Evolutionary conservation across 805 yeast genomes (phyloP), one percentile per base, ranked within the genome.

Genomic region (Metschnikowia baotianmanensis): DNA sequence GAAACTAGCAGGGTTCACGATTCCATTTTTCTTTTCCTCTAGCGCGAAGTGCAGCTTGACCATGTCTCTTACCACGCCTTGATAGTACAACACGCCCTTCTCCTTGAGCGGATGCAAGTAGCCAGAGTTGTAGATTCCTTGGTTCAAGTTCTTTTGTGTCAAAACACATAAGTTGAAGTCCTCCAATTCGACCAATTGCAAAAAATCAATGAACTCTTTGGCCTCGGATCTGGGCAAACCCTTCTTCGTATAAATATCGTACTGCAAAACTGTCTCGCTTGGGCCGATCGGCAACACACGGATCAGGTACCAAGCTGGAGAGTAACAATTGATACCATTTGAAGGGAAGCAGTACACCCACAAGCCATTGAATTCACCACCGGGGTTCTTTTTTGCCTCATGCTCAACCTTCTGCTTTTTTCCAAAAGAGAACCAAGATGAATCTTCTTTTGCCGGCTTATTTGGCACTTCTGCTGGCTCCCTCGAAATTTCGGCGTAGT

Each of bases 271-370:
- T 9, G 84, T 78, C 55, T 71, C 77, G 24, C 68, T 66, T 16
- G 82, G 76, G 25, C 72, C 54, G 15, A 75, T 58, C 23, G 84
- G 84, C 44, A 78, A 62, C 4, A 78, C 83, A 51, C 83, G 65
- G 48, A 78, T 78, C 7, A 80, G 71, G 58, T 78, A 78, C 80
- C 82, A 78, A 8, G 83, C 83, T 51, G 83, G 83, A 0, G 83
- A 77, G 54, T 78, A 78, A 53, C 84, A 78, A 60, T 78, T 78
- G 56, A 78, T 59, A 32, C 83, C 83, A 55, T 77, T 76, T 34
- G 71, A 74, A 42, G 84, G 84, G 66, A 67, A 78, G 45, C 76
- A 59, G 57, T 78, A 78, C 44, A 78, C 72, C 83, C 83, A 78
- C 55, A 78, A 64, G 10, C 83, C 83, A 55, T 78, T 76, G 61